Base-by-base conservation (phyloP, 768 basidiomycete genomes). In the Steccherinum ochraceum region DNA sequence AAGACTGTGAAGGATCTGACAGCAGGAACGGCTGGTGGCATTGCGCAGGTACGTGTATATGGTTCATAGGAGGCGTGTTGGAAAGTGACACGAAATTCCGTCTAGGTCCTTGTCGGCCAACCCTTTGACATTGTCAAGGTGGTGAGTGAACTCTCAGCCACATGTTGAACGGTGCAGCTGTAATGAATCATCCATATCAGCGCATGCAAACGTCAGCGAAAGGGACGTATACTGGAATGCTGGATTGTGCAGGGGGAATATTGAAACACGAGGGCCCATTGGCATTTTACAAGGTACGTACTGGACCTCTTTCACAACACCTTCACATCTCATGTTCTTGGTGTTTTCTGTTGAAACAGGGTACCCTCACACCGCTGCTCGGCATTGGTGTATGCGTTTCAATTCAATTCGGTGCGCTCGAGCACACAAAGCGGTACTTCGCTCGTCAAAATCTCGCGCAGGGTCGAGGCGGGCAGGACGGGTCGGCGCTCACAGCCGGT, bases 121-220 rank as follows among this genome's bases (percentile, higher is more conserved):
- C 93, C 93, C 12, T 97, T 97, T 68, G 93, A 97, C 68, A 93
- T 95, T 56, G 89, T 93, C 71, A 96, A 96, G 84, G 90, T 93
- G 71, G 90, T 92, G 64, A 88, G 80, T 27, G 46, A 49, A 40
- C 10, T n/a, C 16, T 43, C 21, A 5, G 18, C 7, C 16, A 10
- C 11, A 11, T n/a, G 35, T 43, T 23, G 21, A 10, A 10, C 19
- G 19, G 7, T 23, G 21, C 21, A 23, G 11, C 5, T 18, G n/a
- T 43, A 19, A 43, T 10, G 41, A 18, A 43, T 5, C 7, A 18
- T 51, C 26, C 30, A 7, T 35, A 7, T 7, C 54, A 93, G 91
- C 83, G 93, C 53, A 93, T 95, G 85, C 93, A 97, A 81, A 95
- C 93, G 11, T 78, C 93, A 21, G 78, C 93, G 35, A 82, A 83